Evolutionary conservation across 345 rosid genomes (phyloP), one percentile per base, ranked within the genome.

Genomic region (Eucalyptus lansdowneana): DNA sequence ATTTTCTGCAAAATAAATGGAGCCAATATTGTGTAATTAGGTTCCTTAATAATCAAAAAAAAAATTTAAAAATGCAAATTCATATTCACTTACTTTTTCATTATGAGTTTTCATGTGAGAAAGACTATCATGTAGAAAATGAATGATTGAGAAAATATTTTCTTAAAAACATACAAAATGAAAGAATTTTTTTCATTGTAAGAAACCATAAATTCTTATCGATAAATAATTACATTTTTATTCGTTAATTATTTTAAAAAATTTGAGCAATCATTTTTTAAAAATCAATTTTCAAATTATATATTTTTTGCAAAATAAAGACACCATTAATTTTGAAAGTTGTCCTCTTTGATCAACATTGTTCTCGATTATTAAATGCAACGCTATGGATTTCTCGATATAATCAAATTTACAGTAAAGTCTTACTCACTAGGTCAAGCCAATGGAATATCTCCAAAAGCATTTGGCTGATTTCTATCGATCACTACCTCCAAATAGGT

Each of bases 241-340:
- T 60, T 60, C 14, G 3, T 27, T 12, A 4, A 60, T 60, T 60
- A 5, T 60, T 27, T 27, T 5, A 0, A 60, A 27, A 25, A 1
- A 0, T 3, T 3, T 27, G 1, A 60, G 31, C 0, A 0, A 60
- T 12, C 58, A 11, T 60, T 27, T 27, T 25, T 27, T 3, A 1
- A 27, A 25, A 60, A 60, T 25, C 0, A 60, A 0, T 60, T 60
- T 60, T 12, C 1, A 60, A 60, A 27, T 60, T 11, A 60, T 60
- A 1, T 27, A 24, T 60, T 27, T 60, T 27, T 60, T 25, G 31
- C 67, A 27, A 60, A 60, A 60, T 27, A 60, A 60, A 27, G n/a
- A 6, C 4, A 60, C 15, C 31, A 3, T 60, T 60, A 2, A 11
- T 27, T 60, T 25, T 0, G 67, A 60, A 60, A 60, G 4, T 5